phyloP scores from a whole-genome alignment of 2,329 filamentous ascomycete genomes.

The Paecilomyces variotii region DNA sequence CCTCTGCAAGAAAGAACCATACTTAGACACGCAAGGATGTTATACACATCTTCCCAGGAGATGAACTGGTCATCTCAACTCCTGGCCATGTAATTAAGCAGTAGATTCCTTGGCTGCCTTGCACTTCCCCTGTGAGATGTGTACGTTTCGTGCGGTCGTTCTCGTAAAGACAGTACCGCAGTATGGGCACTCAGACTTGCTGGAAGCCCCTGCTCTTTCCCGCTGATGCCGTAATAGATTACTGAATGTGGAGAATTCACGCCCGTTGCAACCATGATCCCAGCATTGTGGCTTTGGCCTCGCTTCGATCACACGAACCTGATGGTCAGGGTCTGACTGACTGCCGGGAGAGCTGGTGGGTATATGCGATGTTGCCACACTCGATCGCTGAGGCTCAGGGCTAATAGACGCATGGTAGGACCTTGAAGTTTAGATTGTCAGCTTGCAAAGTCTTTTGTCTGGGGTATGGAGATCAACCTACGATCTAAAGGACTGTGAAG shows the following conservation, averaged over 20 bases:
- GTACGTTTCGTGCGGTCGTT: slow-evolving; percentile 80
- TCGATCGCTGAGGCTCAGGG: slow-evolving; percentile 1
- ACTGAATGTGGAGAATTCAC: slow-evolving; percentile 93
- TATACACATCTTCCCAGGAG: not conserved
- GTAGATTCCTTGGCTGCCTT: slow-evolving; percentile 46
- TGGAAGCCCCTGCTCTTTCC: slow-evolving; percentile 85
- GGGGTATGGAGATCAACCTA: slow-evolving; percentile 10
- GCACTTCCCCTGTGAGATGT: slow-evolving; percentile 82
- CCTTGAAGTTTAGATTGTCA: slow-evolving; percentile 1
- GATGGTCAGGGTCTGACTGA: slow-evolving; percentile 31
- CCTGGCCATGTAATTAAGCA: not conserved
- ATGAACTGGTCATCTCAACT: not conserved
- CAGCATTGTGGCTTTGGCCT: slow-evolving; percentile 92
- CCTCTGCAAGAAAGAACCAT: not conserved
- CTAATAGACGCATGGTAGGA: slow-evolving; percentile 2
- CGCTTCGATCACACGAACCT: slow-evolving; percentile 64
- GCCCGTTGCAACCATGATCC: slow-evolving; percentile 94
- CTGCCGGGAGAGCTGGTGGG: slow-evolving; percentile 16
- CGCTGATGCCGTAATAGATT: slow-evolving; percentile 87
- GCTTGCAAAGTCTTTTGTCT: not conserved
- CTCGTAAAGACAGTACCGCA: slow-evolving; percentile 91
- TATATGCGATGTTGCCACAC: slow-evolving; percentile 12
- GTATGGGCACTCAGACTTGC: slow-evolving; percentile 81
- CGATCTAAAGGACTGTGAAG: slow-evolving; percentile 22
- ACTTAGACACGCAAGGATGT: not conserved